Conservation (phyloP, 179 eudicot species). For the Pouteria campechiana region DNA sequence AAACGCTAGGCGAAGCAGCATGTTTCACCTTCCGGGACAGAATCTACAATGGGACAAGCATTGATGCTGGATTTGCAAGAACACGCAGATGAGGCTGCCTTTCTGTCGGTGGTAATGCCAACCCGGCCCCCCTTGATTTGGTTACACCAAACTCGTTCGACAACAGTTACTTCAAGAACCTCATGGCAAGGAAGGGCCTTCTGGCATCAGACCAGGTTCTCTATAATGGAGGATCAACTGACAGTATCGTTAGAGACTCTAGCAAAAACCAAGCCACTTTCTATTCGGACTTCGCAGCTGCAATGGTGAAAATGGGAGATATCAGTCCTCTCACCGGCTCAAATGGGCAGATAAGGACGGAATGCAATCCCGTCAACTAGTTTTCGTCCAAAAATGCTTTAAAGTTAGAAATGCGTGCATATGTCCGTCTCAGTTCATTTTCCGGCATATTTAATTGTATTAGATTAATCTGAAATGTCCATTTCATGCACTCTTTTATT, state of each 20-base stretch:
- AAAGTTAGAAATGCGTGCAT: too few species aligned
- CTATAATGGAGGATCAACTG: constrained; percentile 34
- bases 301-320: constrained; percentile 43
- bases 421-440: too few species aligned
- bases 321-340: constrained; percentile 35
- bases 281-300: constrained; percentile 22
- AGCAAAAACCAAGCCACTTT: constrained; percentile 11
- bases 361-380: constrained; percentile 23
- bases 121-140: constrained; percentile 29
- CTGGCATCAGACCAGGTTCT: constrained; percentile 42
- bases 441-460: too few species aligned
- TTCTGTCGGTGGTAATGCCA: constrained; percentile 12
- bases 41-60: constrained; percentile 38
- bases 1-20: constrained; percentile 42
- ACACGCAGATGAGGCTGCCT: constrained; percentile 15
- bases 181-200: constrained; percentile 22
- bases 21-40: constrained; percentile 26
- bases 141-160: constrained; percentile 24
- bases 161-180: constrained; percentile 22
- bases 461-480: too few species aligned
- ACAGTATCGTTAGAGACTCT: constrained; percentile 18
- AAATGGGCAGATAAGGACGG: constrained; percentile 31
- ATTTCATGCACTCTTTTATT: too few species aligned
- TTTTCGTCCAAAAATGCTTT: too few species aligned
- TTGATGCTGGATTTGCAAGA: constrained; percentile 26